Percentiles rank a stretch among this genome's conserved stretches.
Conservation (phyloP, 2,329 filamentous ascomycete species). For the Apiospora saccharicola region DNA sequence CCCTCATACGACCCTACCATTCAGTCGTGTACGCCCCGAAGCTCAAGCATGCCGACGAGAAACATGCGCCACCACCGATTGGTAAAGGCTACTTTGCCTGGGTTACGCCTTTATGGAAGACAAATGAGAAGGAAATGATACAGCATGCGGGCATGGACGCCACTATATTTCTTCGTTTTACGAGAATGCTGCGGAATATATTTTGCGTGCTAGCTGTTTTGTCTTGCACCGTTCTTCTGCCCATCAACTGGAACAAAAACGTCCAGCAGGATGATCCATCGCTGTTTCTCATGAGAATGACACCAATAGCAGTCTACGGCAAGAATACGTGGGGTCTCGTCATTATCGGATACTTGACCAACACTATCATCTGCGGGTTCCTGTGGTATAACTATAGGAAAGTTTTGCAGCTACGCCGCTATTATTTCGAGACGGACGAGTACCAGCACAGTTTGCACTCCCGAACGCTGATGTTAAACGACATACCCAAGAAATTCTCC, state of each 20-base stretch:
- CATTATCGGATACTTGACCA: slow-evolving; percentile 69
- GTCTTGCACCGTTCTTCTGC: slow-evolving; percentile 80
- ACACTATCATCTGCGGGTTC: slow-evolving; percentile 79
- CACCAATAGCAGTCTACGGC: slow-evolving; percentile 62
- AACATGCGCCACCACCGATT: slow-evolving; percentile 85
- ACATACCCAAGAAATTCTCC: slow-evolving; percentile 77
- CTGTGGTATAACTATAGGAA: slow-evolving; percentile 90
- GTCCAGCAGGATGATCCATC: slow-evolving; percentile 40
- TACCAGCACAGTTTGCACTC: slow-evolving; percentile 90
- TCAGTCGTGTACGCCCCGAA: slow-evolving; percentile 93
- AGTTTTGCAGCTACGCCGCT: slow-evolving; percentile 73
- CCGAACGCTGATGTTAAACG: slow-evolving; percentile 69
- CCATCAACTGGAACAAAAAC: slow-evolving; percentile 72
- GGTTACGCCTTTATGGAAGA: slow-evolving; percentile 79
- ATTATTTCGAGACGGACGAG: slow-evolving; percentile 85
- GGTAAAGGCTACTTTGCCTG: slow-evolving; percentile 90
- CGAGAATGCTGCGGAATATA: slow-evolving; percentile 90
- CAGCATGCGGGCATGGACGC: slow-evolving; percentile 91
- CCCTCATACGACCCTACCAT: slow-evolving; percentile 88
- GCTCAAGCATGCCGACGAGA: slow-evolving; percentile 89
- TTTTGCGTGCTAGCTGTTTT: slow-evolving; percentile 77
- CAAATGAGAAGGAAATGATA: slow-evolving; percentile 78
- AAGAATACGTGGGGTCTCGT: slow-evolving; percentile 66
- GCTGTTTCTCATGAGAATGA: slow-evolving; percentile 66
- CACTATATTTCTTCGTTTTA: slow-evolving; percentile 86